These are phyloP conservation scores for Sordariomycetes sp. DNA, from an alignment of 2,329 filamentous ascomycete species.

Conservation along the genomic window DNA sequence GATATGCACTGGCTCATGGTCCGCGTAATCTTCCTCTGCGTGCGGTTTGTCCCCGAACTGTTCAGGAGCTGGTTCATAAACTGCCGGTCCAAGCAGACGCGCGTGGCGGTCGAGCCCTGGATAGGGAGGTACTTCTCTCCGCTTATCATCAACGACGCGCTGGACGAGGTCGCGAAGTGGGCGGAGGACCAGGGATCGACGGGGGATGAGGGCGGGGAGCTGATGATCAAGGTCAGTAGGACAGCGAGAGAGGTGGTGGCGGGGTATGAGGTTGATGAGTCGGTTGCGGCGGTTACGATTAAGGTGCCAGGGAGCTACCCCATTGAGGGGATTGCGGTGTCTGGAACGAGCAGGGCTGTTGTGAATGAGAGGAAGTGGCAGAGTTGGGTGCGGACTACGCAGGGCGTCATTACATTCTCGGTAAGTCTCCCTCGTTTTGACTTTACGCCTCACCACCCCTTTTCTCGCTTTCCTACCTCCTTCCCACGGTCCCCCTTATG, in stretches of 20 bases:
- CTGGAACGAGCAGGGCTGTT: slow-evolving; percentile 68
- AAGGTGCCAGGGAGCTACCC: slow-evolving; percentile 72
- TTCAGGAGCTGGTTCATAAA: slow-evolving; percentile 79
- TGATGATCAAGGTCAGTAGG: slow-evolving; percentile 57
- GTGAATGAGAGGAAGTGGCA: slow-evolving; percentile 89
- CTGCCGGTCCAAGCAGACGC: slow-evolving; percentile 68
- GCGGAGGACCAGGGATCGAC: slow-evolving; percentile 35
- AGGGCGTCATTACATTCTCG: slow-evolving; percentile 87
- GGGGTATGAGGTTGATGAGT: slow-evolving; percentile 79
- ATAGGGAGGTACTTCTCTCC: slow-evolving; percentile 74
- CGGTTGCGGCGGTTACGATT: slow-evolving; percentile 71
- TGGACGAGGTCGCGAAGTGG: slow-evolving; percentile 60
- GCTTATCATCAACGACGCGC: slow-evolving; percentile 48
- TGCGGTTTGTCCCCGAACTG: slow-evolving; percentile 65
- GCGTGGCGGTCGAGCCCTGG: slow-evolving; percentile 69
- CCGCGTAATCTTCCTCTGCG: slow-evolving; percentile 71
- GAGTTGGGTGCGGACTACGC: slow-evolving; percentile 75
- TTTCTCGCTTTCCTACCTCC: background rate
- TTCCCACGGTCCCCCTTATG: background rate
- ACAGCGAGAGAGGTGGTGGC: slow-evolving; percentile 66
- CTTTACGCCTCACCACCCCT: background rate
- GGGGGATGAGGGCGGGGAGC: slow-evolving; percentile 37
- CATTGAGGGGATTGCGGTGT: slow-evolving; percentile 63
- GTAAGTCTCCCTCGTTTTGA: slow-evolving; percentile 20
- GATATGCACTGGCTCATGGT: slow-evolving; percentile 75